Conservation (phyloP, 805 yeast genomes). For the Zygoascus ofunaensis region DNA sequence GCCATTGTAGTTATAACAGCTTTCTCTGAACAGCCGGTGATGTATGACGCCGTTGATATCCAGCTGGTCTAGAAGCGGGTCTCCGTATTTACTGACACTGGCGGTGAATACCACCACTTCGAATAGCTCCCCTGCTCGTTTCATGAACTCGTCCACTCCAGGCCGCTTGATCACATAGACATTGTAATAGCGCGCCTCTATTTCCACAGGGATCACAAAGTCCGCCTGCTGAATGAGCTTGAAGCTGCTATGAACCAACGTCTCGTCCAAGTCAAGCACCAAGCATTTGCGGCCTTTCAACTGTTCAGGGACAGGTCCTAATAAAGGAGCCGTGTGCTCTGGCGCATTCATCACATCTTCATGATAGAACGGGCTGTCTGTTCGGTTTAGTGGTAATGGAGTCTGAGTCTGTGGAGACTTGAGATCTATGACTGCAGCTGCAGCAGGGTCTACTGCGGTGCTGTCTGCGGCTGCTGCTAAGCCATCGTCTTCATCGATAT, state of each 20-base stretch:
- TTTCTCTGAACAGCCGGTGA: slow-evolving; percentile 88
- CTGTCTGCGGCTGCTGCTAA: neutral
- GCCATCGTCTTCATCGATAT: neutral
- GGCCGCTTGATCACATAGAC: slow-evolving; percentile 97
- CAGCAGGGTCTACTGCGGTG: no score
- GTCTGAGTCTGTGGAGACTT: neutral
- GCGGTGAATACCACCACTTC: slow-evolving; percentile 98
- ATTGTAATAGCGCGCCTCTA: slow-evolving; percentile 83
- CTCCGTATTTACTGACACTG: slow-evolving; percentile 89
- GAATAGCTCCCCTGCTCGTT: slow-evolving; percentile 70
- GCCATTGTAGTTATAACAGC: slow-evolving; percentile 89
- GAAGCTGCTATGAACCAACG: slow-evolving; percentile 91
- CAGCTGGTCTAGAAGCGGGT: slow-evolving; percentile 82
- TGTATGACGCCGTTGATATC: slow-evolving; percentile 71
- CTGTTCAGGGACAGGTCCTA: slow-evolving; percentile 44
- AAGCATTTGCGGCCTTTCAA: slow-evolving; percentile 70
- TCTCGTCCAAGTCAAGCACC: slow-evolving; percentile 88
- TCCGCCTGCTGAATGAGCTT: slow-evolving; percentile 88
- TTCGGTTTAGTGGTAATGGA: neutral
- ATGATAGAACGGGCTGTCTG: neutral
- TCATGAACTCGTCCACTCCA: slow-evolving; percentile 90
- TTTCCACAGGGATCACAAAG: slow-evolving; percentile 95
- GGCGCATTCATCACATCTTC: neutral
- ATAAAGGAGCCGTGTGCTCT: slow-evolving; percentile 16
- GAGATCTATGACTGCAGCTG: neutral